Evolutionary conservation across 2,329 filamentous ascomycete species (phyloP).

Genomic region (Scedosporium dehoogii): DNA sequence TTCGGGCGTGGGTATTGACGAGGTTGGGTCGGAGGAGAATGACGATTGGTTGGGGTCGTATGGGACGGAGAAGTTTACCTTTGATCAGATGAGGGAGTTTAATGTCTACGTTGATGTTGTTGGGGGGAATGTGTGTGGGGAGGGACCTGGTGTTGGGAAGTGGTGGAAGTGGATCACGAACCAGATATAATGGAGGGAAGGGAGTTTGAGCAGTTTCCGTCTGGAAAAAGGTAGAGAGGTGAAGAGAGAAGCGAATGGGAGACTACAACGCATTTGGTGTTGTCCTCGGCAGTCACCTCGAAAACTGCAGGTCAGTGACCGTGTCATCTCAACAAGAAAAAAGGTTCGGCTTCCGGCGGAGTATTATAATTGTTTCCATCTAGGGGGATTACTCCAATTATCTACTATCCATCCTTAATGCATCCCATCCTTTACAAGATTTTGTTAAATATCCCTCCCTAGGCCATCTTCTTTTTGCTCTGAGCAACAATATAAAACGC

Average conservation of each 20-base stretch:
- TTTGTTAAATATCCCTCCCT: background rate
- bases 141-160: conserved; percentile 61
- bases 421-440: background rate
- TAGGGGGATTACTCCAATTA: background rate
- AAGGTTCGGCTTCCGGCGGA: no score
- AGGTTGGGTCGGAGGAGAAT: conserved; percentile 55
- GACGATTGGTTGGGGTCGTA: conserved; percentile 80
- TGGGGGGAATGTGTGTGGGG: conserved; percentile 59
- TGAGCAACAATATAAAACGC: background rate
- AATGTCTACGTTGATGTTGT: conserved; percentile 68
- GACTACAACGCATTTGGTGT: no score
- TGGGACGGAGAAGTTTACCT: conserved; percentile 67
- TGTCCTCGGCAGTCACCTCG: no score
- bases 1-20: conserved; percentile 62
- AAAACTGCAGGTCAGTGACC: no score
- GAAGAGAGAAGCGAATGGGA: no score
- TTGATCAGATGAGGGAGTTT: conserved; percentile 74
- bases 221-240: no score
- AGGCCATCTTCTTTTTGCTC: background rate
- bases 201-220: no score
- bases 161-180: conserved; percentile 91
- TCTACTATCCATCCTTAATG: no score
- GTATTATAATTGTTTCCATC: no score
- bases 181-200: conserved; percentile 42
- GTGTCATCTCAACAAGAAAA: no score